Conservation (phyloP, 805 yeast species). For the Suhomyces xylopsoci region DNA sequence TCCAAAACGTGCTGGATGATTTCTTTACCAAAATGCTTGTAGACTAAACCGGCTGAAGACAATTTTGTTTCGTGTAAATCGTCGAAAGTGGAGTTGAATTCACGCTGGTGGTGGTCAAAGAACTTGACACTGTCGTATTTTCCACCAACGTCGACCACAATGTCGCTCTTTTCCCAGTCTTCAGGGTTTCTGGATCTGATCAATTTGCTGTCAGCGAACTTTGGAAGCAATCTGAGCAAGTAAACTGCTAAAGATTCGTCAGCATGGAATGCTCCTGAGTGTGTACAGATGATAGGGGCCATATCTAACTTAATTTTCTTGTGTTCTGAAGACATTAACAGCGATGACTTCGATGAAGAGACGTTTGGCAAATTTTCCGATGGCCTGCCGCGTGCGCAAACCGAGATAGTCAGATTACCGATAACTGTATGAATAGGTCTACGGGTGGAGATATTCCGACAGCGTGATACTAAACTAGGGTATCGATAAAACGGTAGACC, state of each 20-base stretch:
- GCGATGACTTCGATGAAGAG: neutral
- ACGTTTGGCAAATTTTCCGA: neutral
- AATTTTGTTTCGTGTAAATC: conserved; percentile 67
- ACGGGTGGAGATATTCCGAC: neutral
- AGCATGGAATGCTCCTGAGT: conserved; percentile 93
- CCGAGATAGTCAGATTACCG: neutral
- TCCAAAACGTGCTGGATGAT: conserved; percentile 55
- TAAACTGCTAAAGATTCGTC: conserved; percentile 94
- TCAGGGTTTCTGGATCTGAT: conserved; percentile 81
- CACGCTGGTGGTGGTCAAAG: conserved; percentile 97
- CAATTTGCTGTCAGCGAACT: conserved; percentile 61
- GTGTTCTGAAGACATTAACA: conserved; percentile 16
- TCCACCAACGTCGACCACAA: conserved; percentile 94
- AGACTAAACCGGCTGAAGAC: conserved; percentile 90
- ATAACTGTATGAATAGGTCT: neutral
- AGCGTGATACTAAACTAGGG: neutral
- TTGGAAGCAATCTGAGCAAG: conserved; percentile 71
- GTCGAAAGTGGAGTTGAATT: conserved; percentile 72
- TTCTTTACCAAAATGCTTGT: conserved; percentile 78
- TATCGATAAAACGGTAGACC: neutral
- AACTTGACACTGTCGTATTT: conserved; percentile 80
- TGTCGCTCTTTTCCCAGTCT: conserved; percentile 82
- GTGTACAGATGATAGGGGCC: conserved; percentile 74
- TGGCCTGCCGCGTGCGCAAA: neutral
- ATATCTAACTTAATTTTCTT: conserved; percentile 17